phyloP scores from a whole-genome alignment of 306 rosid genomes.

The Quercus wislizeni region DNA sequence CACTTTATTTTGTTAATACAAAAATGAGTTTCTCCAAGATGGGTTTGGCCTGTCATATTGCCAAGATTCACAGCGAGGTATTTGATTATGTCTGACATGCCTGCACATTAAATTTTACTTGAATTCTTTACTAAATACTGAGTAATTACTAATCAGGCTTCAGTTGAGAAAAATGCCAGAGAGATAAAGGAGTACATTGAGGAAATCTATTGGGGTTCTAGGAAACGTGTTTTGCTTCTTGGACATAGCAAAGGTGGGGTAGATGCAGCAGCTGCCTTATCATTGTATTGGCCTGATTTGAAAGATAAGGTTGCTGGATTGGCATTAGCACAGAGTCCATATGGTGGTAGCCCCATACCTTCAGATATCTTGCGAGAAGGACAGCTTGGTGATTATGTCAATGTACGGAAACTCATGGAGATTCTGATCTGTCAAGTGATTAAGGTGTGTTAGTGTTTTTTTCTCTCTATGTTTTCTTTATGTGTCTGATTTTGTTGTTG shows the following conservation, averaged over 20 bases:
- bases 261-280: slow-evolving; percentile 97
- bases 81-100: not conserved
- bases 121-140: slow-evolving; percentile 25
- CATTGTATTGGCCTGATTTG: slow-evolving; percentile 93
- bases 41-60: slow-evolving; percentile 94
- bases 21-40: slow-evolving; percentile 80
- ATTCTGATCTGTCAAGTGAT: slow-evolving; percentile 80
- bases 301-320: slow-evolving; percentile 96
- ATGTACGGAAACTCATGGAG: slow-evolving; percentile 86
- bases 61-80: slow-evolving; percentile 99
- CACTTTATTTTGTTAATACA: slow-evolving; percentile 85
- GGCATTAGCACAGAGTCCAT: slow-evolving; percentile 94
- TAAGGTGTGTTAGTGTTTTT: slow-evolving; percentile 49
- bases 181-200: slow-evolving; percentile 92
- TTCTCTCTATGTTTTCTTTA: not conserved
- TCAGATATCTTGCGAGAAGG: slow-evolving; percentile 96
- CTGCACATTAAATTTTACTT: slow-evolving; percentile 1
- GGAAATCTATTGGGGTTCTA: slow-evolving; percentile 96
- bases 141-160: slow-evolving; percentile 49
- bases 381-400: slow-evolving; percentile 95
- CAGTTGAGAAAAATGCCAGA: slow-evolving; percentile 95
- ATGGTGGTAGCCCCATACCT: slow-evolving; percentile 97
- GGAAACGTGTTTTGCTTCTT: slow-evolving; percentile 83
- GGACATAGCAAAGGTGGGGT: slow-evolving; percentile 99
- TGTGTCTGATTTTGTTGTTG: not conserved